phyloP scores from a whole-genome alignment of 257 asterid genomes.

The Plectranthus barbatus region DNA sequence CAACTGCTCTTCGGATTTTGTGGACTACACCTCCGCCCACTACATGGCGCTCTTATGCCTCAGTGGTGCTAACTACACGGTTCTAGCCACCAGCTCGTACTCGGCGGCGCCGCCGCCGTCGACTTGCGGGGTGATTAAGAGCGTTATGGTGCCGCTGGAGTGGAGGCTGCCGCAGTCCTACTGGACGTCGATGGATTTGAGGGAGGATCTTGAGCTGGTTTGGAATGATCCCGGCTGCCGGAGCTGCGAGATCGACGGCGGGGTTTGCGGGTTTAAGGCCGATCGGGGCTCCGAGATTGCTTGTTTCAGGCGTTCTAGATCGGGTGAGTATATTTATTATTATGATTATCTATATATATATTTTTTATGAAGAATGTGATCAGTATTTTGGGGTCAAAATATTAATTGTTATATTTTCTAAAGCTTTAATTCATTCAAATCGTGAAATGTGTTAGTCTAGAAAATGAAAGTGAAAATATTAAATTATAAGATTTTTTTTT shows the following conservation, averaged over 20 bases:
- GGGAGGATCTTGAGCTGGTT: conserved; percentile 41
- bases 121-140: conserved; percentile 30
- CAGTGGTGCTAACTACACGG: conserved; percentile 33
- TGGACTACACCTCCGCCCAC: neutral
- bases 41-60: conserved; percentile 32
- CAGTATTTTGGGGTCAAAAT: too few relatives aligned
- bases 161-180: conserved; percentile 21
- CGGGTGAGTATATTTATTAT: conserved; percentile 22
- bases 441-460: too few relatives aligned
- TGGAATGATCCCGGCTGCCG: conserved; percentile 46
- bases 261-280: conserved; percentile 36
- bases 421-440: too few relatives aligned
- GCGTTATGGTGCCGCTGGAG: conserved; percentile 31
- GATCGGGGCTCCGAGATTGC: conserved; percentile 26
- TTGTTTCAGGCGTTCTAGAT: conserved; percentile 28
- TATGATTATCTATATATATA: neutral
- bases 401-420: too few relatives aligned
- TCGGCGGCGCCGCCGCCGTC: conserved; percentile 15
- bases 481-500: too few relatives aligned
- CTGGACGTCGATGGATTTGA: conserved; percentile 28
- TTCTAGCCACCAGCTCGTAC: conserved; percentile 25
- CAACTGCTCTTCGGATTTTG: conserved; percentile 45
- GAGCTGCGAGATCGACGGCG: conserved; percentile 37
- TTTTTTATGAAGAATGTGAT: too few relatives aligned
- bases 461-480: too few relatives aligned